Conservation (phyloP, 2,329 filamentous ascomycete genomes). For the Knoxdaviesia capensis region DNA sequence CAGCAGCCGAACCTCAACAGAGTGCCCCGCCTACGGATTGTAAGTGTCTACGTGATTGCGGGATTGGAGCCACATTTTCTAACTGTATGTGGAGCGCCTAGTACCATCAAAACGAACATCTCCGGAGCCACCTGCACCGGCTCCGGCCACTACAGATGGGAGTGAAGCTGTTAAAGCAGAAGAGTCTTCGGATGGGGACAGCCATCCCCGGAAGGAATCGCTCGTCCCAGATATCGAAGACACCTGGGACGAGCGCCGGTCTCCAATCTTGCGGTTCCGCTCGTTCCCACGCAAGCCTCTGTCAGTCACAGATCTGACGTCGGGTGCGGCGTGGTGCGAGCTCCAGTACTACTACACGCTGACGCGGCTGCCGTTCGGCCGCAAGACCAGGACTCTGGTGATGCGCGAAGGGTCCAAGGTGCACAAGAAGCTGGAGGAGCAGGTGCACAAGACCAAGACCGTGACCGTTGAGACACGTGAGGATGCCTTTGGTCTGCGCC, state of each 20-base stretch:
- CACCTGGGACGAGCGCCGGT: constrained; percentile 13
- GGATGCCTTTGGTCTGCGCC: constrained; percentile 59
- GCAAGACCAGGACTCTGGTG: constrained; percentile 52
- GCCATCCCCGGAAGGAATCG: background rate
- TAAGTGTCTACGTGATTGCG: too few relatives aligned
- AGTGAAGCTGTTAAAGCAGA: too few relatives aligned
- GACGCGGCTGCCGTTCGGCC: constrained; percentile 48
- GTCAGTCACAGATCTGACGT: constrained; percentile 72
- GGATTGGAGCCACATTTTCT: too few relatives aligned
- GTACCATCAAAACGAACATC: too few relatives aligned
- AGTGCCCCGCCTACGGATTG: too few relatives aligned
- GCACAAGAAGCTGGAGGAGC: constrained; percentile 66
- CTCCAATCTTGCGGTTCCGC: constrained; percentile 61
- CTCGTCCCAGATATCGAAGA: too few relatives aligned
- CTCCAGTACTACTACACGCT: constrained; percentile 82
- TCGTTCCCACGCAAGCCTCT: constrained; percentile 58
- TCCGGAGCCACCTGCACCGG: too few relatives aligned
- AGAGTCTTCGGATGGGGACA: background rate
- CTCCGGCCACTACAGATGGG: too few relatives aligned
- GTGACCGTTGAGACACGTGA: constrained; percentile 57
- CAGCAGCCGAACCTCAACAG: too few relatives aligned
- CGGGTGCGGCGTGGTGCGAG: constrained; percentile 88
- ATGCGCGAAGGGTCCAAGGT: constrained; percentile 71
- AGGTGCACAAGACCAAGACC: constrained; percentile 59
- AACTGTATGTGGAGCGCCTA: too few relatives aligned